Percentiles rank a stretch among this genome's conserved stretches.
Evolutionary conservation across 805 yeast species (phyloP).

Genomic region (Yarrowia sp.): DNA sequence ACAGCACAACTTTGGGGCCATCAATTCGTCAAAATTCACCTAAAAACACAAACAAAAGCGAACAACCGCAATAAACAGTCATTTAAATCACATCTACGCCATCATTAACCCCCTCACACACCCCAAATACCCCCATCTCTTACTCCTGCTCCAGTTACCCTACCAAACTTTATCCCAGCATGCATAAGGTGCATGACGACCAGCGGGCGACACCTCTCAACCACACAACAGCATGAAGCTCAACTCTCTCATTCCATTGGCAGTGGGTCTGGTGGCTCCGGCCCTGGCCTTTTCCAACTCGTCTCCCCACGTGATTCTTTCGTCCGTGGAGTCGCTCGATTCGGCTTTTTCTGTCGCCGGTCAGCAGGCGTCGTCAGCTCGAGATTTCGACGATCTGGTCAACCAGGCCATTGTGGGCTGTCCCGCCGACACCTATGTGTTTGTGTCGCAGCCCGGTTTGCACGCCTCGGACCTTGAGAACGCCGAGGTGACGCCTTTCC

Average conservation of each 20-base stretch:
- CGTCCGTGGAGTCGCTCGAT: conserved; percentile 3
- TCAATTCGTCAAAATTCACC: too few relatives aligned
- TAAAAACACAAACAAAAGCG: too few relatives aligned
- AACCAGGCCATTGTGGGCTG: conserved; percentile 40
- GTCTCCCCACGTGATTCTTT: conserved; percentile 24
- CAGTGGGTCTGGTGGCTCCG: conserved; percentile 2
- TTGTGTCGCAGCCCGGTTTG: conserved; percentile 56
- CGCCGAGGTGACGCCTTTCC: conserved; percentile 46
- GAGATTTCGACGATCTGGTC: conserved; percentile 22
- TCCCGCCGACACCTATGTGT: conserved; percentile 54
- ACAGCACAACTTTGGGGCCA: too few relatives aligned
- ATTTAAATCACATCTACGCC: too few relatives aligned
- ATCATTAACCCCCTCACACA: too few relatives aligned
- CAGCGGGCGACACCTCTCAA: background rate
- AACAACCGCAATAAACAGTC: too few relatives aligned
- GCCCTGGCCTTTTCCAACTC: conserved; percentile 23
- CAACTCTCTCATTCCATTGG: conserved; percentile 19
- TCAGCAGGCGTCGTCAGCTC: conserved; percentile 17
- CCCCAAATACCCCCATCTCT: too few relatives aligned
- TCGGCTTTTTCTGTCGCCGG: background rate
- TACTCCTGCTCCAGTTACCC: background rate
- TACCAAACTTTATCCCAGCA: conserved; percentile 14
- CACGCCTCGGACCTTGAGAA: conserved; percentile 44
- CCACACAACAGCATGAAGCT: conserved; percentile 5
- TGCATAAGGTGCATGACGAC: conserved; percentile 3